Conservation (phyloP, 2,329 filamentous ascomycete genomes). For the Allantophomopsis cytisporea region DNA sequence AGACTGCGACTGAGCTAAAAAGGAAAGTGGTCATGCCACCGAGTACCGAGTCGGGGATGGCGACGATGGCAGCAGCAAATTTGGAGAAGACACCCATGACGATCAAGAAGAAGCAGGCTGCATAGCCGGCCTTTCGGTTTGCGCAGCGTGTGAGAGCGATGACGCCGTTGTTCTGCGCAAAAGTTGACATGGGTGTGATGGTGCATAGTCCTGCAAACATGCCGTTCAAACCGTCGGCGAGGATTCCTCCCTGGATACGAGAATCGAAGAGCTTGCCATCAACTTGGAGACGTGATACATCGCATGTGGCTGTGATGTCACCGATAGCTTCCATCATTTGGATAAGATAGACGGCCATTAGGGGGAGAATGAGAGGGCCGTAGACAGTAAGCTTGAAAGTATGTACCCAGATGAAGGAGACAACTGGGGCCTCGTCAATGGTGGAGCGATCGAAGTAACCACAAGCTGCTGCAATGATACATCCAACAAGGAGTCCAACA, state of each 20-base stretch:
- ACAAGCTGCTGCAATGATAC: constrained; percentile 63
- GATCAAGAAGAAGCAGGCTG: constrained; percentile 63
- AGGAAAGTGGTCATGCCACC: constrained; percentile 72
- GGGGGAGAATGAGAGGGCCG: constrained; percentile 57
- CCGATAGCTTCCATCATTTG: constrained; percentile 70
- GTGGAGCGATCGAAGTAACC: constrained; percentile 67
- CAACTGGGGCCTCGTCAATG: constrained; percentile 58
- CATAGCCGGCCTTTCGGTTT: constrained; percentile 69
- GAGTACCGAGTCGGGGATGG: constrained; percentile 55
- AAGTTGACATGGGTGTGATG: constrained; percentile 67
- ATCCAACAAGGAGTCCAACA: constrained; percentile 60
- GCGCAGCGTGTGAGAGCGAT: constrained; percentile 73
- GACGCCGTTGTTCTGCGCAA: constrained; percentile 77
- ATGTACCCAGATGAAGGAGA: constrained; percentile 66
- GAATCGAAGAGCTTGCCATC: constrained; percentile 60
- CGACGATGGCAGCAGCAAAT: constrained; percentile 65
- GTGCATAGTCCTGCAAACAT: constrained; percentile 65
- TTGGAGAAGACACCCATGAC: constrained; percentile 76
- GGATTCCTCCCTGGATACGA: constrained; percentile 64
- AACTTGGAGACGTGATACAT: constrained; percentile 65
- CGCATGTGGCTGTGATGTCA: constrained; percentile 69
- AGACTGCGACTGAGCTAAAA: constrained; percentile 63
- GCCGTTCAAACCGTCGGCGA: constrained; percentile 68
- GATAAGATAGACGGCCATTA: constrained; percentile 58
- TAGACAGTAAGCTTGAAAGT: constrained; percentile 64